phyloP scores from a whole-genome alignment of 2,329 filamentous ascomycete genomes.

The Pseudocercospora vitis region DNA sequence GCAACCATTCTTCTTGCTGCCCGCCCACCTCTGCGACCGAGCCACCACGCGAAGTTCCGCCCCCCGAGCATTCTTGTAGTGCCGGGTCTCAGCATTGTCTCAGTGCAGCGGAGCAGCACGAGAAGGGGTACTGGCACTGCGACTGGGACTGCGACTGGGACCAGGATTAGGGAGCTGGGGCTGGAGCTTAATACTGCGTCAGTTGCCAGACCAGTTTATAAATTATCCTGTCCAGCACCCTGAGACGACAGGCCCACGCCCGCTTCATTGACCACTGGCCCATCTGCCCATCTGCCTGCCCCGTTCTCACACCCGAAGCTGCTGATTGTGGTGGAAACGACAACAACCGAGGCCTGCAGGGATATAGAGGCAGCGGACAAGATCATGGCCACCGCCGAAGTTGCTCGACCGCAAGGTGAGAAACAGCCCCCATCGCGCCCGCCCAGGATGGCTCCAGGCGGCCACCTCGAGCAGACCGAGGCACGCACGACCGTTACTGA shows the following conservation, averaged over 20 bases:
- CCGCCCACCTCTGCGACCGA: background rate
- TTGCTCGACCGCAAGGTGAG: slow-evolving; percentile 48
- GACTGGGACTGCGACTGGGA: no score
- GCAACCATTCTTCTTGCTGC: background rate
- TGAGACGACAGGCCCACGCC: no score
- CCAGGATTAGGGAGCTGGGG: background rate
- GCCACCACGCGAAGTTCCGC: background rate
- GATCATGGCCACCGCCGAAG: slow-evolving; percentile 48
- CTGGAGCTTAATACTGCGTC: slow-evolving; percentile 5
- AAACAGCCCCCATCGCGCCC: slow-evolving; percentile 1
- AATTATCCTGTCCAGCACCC: background rate
- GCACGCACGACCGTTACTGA: slow-evolving; percentile 22
- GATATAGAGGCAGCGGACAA: background rate
- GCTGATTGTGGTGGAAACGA: background rate
- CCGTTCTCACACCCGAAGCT: background rate
- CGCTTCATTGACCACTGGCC: background rate
- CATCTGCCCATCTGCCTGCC: no score
- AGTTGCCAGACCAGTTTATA: background rate
- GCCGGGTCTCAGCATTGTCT: slow-evolving; percentile 10
- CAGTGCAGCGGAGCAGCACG: background rate
- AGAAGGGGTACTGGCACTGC: slow-evolving; percentile 2
- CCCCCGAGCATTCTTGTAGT: background rate
- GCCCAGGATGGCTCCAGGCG: background rate
- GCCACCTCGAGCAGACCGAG: background rate
- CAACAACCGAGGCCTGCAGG: background rate